phyloP scores from a whole-genome alignment of 768 basidiomycete species.

The Lactarius evosmus region DNA sequence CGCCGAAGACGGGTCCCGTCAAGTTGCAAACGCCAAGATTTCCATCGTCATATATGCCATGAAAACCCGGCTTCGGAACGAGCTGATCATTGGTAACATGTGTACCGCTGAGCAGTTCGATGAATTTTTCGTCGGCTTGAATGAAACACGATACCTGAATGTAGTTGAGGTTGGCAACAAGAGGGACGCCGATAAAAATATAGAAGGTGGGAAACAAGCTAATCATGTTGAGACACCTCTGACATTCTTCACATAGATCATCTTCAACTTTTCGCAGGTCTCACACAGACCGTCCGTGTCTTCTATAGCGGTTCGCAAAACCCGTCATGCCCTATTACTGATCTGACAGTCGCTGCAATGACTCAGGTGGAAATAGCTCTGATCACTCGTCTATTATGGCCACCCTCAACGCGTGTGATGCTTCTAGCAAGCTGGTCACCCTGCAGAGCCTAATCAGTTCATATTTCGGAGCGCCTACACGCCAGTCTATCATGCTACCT shows the following conservation, averaged over 20 bases:
- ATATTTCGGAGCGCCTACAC: constrained; percentile 43
- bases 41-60: constrained; percentile 19
- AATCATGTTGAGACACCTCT: background rate
- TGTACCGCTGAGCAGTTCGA: constrained; percentile 21
- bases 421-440: constrained; percentile 63
- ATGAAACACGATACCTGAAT: constrained; percentile 15
- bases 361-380: constrained; percentile 53
- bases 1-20: constrained; percentile 7
- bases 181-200: constrained; percentile 20
- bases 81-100: constrained; percentile 9
- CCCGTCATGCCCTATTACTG: background rate
- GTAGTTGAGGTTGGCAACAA: constrained; percentile 24
- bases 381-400: constrained; percentile 54
- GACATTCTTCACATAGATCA: constrained; percentile 14
- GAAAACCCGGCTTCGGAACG: constrained; percentile 15
- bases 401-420: constrained; percentile 55
- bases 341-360: constrained; percentile 14
- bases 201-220: constrained; percentile 11
- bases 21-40: background rate
- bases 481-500: constrained; percentile 52
- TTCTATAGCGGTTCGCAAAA: constrained; percentile 19
- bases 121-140: constrained; percentile 19
- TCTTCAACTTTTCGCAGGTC: constrained; percentile 18
- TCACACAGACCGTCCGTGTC: constrained; percentile 19
- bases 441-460: constrained; percentile 48